Base-by-base conservation (phyloP, 2,329 filamentous ascomycete species). In the Monilinia polystroma region DNA sequence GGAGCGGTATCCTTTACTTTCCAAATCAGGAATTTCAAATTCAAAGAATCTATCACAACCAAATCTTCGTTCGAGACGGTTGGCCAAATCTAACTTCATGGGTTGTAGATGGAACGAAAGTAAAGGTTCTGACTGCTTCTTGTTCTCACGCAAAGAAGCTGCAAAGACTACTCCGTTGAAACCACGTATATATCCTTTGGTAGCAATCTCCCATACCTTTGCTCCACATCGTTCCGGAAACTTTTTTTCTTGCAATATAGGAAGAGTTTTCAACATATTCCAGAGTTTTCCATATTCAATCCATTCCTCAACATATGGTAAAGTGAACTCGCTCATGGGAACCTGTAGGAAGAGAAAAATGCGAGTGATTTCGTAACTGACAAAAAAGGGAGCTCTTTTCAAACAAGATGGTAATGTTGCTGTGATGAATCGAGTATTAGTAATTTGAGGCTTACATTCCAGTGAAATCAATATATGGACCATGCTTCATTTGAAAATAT, bases 41-140 rank as follows among this genome's bases (percentile, higher is more conserved):
- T 88, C 84, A 1, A 89, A 68, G 56, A 87, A 87, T 0, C 86
- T 80, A 69, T 89, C 85, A 0, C 81, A 75, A 0, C 86, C 85
- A 69, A 87, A 87, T 5, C 81, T 81, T 16, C 86, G 81, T 26
- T 78, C 77, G 0, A 88, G 74, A 1, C 86, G 82, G 73, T 86
- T 80, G 0, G 82, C 78, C 3, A 79, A 72, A 35, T 85, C 83
- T 1, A 86, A 72, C 12, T 76, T 78, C 1, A 87, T 71, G 0
- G 84, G 81, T 2, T 80, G 77, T 12, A 88, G 78, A 6, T 77
- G 78, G 5, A 87, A 71, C 0, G 72, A 68, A 67, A 85, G 84
- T 0, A 82, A 63, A 0, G 82, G 79, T 0, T 79, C 81, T 3
- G 73, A 71, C 1, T 75, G 71, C 2, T 38, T 23, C 0, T 72